Evolutionary conservation across 176 grass and related monocot genomes (phyloP).

Genomic region (Oryza coarctata): DNA sequence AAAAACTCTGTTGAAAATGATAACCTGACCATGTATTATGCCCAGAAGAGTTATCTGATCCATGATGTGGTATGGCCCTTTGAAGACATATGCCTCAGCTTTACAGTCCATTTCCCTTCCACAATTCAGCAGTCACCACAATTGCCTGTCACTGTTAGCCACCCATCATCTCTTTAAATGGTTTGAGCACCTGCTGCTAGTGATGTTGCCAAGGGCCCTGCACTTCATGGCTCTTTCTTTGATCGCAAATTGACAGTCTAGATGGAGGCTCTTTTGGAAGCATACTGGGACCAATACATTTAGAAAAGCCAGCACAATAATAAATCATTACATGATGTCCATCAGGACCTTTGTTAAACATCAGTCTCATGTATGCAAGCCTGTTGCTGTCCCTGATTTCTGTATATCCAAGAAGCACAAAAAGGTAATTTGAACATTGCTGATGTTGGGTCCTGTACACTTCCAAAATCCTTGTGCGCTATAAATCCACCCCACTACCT

Average conservation of each 20-base stretch:
- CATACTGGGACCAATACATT: conserved; percentile 42
- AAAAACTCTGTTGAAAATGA: conserved; percentile 14
- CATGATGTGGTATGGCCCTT: conserved; percentile 19
- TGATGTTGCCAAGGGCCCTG: conserved; percentile 44
- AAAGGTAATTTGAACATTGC: neutral
- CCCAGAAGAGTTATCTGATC: conserved; percentile 7
- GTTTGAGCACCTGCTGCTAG: conserved; percentile 63
- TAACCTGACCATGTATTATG: neutral
- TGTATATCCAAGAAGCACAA: conserved; percentile 35
- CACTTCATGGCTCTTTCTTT: conserved; percentile 38
- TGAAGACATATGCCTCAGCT: conserved; percentile 19
- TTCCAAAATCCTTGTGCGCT: conserved; percentile 39
- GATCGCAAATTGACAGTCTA: conserved; percentile 24
- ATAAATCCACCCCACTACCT: conserved; percentile 69
- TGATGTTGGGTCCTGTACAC: conserved; percentile 28
- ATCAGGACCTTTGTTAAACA: conserved; percentile 27
- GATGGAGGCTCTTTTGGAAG: conserved; percentile 49
- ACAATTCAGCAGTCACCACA: conserved; percentile 43
- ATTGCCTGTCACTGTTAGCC: conserved; percentile 86
- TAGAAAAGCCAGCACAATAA: conserved; percentile 45
- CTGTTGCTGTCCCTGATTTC: conserved; percentile 10
- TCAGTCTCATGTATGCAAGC: conserved; percentile 8
- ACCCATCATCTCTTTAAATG: conserved; percentile 61
- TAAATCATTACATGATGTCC: conserved; percentile 44
- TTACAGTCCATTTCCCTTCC: conserved; percentile 37